Conservation (phyloP, 495 filamentous ascomycete species). For the Penicillium daleae region DNA sequence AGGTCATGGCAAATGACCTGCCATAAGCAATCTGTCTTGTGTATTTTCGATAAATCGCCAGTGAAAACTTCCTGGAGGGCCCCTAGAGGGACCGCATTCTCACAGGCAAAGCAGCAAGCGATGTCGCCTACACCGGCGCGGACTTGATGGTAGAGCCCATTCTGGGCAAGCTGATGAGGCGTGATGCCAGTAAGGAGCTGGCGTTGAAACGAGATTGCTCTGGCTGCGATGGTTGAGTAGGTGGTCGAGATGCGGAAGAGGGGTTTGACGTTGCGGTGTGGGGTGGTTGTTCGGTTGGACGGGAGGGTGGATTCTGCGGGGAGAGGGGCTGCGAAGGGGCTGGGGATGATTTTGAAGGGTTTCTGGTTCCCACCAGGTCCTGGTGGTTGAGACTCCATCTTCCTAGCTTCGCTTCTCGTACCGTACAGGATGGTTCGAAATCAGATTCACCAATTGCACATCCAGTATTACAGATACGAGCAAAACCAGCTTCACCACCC, state of each 20-base stretch:
- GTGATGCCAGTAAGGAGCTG: no score
- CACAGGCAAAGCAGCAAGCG: neutral
- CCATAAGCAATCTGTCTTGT: neutral
- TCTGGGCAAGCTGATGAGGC: no score
- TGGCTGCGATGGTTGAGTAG: no score
- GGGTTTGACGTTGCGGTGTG: neutral
- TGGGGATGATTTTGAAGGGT: slow-evolving; percentile 2
- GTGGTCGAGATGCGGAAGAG: neutral
- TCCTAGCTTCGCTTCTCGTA: no score
- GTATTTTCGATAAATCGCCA: neutral
- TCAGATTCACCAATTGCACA: no score
- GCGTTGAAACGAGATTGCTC: no score
- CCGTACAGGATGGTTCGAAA: no score
- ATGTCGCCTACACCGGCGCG: no score
- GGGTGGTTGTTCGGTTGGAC: neutral
- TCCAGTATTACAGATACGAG: no score
- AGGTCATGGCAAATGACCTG: neutral
- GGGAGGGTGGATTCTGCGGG: neutral
- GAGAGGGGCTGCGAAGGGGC: neutral
- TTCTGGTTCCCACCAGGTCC: slow-evolving; percentile 1
- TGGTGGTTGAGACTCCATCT: neutral
- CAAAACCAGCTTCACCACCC: no score
- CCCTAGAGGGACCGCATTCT: neutral
- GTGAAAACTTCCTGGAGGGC: neutral
- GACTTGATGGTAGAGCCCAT: no score